phyloP scores from a whole-genome alignment of 2,329 filamentous ascomycete species.

The Madurella fahalii region DNA sequence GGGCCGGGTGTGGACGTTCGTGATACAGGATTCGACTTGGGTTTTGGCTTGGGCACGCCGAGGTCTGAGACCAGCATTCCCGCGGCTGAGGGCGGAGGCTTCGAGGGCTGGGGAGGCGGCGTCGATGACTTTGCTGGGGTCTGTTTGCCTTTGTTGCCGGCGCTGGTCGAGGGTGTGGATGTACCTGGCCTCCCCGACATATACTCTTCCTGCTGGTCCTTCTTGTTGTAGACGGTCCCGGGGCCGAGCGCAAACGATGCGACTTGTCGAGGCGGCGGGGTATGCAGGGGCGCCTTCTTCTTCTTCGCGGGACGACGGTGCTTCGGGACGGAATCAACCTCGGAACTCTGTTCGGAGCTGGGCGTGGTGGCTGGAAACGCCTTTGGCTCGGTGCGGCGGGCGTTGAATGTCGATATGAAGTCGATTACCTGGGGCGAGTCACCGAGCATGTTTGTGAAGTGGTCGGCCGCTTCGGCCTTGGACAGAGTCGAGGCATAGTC shows the following conservation, averaged over 20 bases:
- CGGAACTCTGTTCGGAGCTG: conserved; percentile 24
- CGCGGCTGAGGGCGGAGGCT: conserved; percentile 61
- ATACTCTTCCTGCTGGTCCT: conserved; percentile 66
- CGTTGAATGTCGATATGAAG: conserved; percentile 79
- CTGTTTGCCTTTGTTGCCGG: conserved; percentile 37
- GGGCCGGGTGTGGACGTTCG: conserved; percentile 50
- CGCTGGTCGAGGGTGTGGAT: conserved; percentile 35
- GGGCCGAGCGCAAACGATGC: conserved; percentile 60
- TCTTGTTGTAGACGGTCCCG: conserved; percentile 72
- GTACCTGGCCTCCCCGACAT: conserved; percentile 51
- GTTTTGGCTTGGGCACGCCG: conserved; percentile 42
- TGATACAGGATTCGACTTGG: conserved; percentile 50
- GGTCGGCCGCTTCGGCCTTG: conserved; percentile 71
- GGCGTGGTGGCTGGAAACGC: conserved; percentile 23
- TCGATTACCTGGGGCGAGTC: conserved; percentile 74
- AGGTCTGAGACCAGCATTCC: conserved; percentile 80
- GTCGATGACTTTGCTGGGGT: conserved; percentile 49
- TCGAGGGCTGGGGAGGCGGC: conserved; percentile 39
- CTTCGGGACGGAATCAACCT: conserved; percentile 46
- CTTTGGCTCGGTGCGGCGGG: conserved; percentile 48
- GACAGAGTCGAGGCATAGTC: conserved; percentile 75
- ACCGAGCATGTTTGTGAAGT: conserved; percentile 84
- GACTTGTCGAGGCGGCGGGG: conserved; percentile 58
- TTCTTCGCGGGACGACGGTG: conserved; percentile 50
- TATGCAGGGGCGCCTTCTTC: conserved; percentile 58